Evolutionary conservation across 139 green algal genomes (phyloP).

Genomic region (Asterochloris erici): DNA sequence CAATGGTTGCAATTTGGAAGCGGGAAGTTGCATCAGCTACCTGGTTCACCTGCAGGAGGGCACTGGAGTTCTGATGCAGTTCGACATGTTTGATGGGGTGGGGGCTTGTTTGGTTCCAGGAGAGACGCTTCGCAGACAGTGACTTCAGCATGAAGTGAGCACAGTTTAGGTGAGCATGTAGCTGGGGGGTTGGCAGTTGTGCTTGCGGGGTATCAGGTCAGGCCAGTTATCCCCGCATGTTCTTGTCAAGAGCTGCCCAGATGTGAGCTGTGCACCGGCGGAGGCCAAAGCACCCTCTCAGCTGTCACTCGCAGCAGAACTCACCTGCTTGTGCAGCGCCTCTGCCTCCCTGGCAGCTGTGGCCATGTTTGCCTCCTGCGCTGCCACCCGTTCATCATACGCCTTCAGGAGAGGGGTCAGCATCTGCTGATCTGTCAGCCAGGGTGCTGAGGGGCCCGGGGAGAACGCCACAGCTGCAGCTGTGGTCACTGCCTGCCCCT

Average conservation of each 20-base stretch:
- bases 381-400: constrained; percentile 37
- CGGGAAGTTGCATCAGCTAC: not conserved
- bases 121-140: not conserved
- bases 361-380: not conserved
- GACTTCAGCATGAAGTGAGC: not conserved
- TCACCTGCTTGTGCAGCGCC: not conserved
- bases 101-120: not conserved
- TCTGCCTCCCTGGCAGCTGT: not conserved
- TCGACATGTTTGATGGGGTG: not conserved
- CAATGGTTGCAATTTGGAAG: not conserved
- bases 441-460: constrained; percentile 2
- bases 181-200: not conserved
- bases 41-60: not conserved
- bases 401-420: constrained; percentile 40
- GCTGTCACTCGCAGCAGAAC: not conserved
- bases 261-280: too few species aligned
- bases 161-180: too few species aligned
- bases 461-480: not conserved
- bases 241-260: not conserved
- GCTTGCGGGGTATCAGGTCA: not conserved
- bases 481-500: not conserved
- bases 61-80: not conserved
- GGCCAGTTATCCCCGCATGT: not conserved
- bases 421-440: constrained; percentile 29
- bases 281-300: too few species aligned